Conservation (phyloP, 2,329 filamentous ascomycete species). For the Colletotrichum karsti region DNA sequence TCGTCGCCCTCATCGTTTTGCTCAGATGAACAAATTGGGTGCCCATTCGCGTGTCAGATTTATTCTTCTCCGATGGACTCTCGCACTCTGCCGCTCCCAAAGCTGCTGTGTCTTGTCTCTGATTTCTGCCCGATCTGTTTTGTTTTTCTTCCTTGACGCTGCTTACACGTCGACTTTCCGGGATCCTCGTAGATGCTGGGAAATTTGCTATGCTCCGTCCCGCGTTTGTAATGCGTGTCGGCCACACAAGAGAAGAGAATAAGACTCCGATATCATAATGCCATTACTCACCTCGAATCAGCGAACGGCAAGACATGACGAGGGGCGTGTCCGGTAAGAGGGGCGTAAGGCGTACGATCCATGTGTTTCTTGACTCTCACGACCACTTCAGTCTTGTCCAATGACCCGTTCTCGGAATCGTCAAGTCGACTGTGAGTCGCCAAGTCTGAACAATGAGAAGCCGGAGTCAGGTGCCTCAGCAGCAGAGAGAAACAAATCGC, state of each 20-base stretch:
- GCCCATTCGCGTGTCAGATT: slow-evolving; percentile 25
- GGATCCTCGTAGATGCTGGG: slow-evolving; percentile 13
- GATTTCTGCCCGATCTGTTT: background rate
- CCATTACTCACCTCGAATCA: background rate
- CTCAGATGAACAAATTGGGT: background rate
- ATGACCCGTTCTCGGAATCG: background rate
- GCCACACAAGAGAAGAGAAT: background rate
- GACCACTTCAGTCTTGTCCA: background rate
- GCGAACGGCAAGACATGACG: background rate
- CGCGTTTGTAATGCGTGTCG: background rate
- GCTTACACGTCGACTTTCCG: background rate
- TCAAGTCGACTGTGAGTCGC: background rate
- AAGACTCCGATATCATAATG: background rate
- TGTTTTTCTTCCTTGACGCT: background rate
- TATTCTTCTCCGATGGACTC: background rate
- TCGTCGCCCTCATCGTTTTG: background rate
- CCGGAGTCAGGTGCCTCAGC: background rate
- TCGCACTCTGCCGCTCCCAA: background rate
- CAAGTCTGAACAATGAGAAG: background rate
- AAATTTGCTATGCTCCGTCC: slow-evolving; percentile 20
- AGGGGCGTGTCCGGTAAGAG: background rate
- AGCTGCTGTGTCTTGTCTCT: background rate
- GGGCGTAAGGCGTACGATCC: background rate
- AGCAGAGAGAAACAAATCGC: background rate
- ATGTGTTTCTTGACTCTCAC: slow-evolving; percentile 9